Evolutionary conservation across 2,329 filamentous ascomycete species (phyloP).

Genomic region (Cladophialophora psammophila): DNA sequence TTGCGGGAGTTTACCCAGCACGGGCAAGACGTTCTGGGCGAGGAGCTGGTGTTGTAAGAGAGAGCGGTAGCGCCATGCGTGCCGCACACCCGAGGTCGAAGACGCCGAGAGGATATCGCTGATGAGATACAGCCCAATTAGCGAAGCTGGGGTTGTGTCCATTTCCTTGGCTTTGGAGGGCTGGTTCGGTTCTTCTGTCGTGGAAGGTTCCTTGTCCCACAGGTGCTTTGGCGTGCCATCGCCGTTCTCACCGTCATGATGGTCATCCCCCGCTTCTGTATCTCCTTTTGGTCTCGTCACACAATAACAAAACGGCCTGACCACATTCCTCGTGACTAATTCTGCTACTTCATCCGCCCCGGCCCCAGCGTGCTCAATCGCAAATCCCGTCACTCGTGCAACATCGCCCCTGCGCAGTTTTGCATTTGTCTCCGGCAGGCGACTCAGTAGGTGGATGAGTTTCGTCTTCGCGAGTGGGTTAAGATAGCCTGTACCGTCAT

Average conservation of each 20-base stretch:
- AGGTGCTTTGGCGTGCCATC: conserved; percentile 2
- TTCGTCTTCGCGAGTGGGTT: conserved; percentile 85
- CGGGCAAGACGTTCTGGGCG: conserved; percentile 72
- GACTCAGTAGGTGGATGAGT: conserved; percentile 80
- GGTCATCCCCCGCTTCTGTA: conserved; percentile 38
- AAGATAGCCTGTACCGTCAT: conserved; percentile 69
- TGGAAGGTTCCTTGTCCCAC: neutral
- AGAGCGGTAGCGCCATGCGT: conserved; percentile 85
- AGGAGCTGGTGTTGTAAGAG: conserved; percentile 72
- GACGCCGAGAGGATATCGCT: conserved; percentile 82
- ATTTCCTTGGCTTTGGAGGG: conserved; percentile 42
- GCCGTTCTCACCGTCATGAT: conserved; percentile 41
- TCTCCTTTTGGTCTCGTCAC: conserved; percentile 45
- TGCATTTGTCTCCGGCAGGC: conserved; percentile 77
- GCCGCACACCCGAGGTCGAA: conserved; percentile 75
- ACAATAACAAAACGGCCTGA: conserved; percentile 76
- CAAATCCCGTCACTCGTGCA: conserved; percentile 84
- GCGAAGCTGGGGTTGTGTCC: conserved; percentile 75
- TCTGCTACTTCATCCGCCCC: conserved; percentile 93
- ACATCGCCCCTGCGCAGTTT: conserved; percentile 84
- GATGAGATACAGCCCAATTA: conserved; percentile 82
- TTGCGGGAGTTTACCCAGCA: conserved; percentile 75
- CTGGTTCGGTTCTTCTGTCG: neutral
- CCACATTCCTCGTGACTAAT: conserved; percentile 82
- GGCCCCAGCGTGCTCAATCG: conserved; percentile 82